These are phyloP conservation scores for Xylariales sp. DNA, from an alignment of 2,329 filamentous ascomycete genomes.

Conservation along the genomic window DNA sequence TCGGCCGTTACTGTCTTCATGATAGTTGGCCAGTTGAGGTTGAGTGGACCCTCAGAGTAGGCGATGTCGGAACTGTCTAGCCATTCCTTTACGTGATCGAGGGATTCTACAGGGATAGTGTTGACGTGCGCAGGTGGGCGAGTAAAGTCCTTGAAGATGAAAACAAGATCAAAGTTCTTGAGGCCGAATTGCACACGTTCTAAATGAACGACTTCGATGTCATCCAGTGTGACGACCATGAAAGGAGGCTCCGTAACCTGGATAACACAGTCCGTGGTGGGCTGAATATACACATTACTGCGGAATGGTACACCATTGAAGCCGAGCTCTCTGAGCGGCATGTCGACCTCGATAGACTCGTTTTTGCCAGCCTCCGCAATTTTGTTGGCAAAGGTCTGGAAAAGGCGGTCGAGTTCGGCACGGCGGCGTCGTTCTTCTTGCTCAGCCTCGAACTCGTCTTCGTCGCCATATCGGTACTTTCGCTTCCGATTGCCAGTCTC, in stretches of 20 bases:
- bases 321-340: constrained; percentile 92
- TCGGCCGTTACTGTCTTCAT: constrained; percentile 98
- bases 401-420: constrained; percentile 89
- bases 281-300: constrained; percentile 92
- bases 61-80: constrained; percentile 93
- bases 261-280: constrained; percentile 93
- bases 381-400: constrained; percentile 95
- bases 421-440: constrained; percentile 91
- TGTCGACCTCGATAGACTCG: constrained; percentile 88
- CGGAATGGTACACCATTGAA: constrained; percentile 96
- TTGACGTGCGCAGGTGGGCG: constrained; percentile 92
- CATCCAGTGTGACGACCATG: constrained; percentile 89
- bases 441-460: constrained; percentile 97
- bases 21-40: constrained; percentile 97
- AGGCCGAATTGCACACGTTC: constrained; percentile 95
- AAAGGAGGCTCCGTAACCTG: constrained; percentile 97
- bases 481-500: constrained; percentile 97
- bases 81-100: constrained; percentile 97
- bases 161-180: constrained; percentile 98
- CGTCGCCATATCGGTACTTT: constrained; percentile 95
- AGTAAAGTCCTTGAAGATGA: constrained; percentile 96
- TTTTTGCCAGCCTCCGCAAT: constrained; percentile 92
- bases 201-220: constrained; percentile 93
- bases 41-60: constrained; percentile 89
- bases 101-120: constrained; percentile 91